These are phyloP conservation scores for Hypoxylon sp. DNA, from an alignment of 2,329 filamentous ascomycete species.

Conservation along the genomic window DNA sequence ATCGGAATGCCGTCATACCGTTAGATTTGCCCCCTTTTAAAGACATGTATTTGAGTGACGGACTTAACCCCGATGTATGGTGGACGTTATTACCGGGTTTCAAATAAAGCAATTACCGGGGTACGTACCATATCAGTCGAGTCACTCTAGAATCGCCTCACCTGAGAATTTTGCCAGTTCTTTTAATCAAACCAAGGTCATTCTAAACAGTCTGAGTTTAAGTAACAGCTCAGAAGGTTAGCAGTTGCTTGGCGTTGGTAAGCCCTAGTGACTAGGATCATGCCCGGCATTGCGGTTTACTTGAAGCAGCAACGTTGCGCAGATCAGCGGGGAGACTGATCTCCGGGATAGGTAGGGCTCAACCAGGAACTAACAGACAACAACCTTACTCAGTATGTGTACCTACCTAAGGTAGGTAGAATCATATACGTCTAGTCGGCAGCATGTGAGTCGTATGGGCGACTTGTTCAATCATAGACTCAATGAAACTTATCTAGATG, in stretches of 20 bases:
- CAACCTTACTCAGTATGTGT: not conserved
- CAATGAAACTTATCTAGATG: slow-evolving; percentile 15
- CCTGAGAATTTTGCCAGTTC: not conserved
- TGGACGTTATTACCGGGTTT: slow-evolving; percentile 1
- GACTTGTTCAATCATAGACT: not conserved
- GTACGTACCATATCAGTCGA: not conserved
- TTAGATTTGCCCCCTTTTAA: slow-evolving; percentile 14
- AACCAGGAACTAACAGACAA: not conserved
- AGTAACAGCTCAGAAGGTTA: not conserved
- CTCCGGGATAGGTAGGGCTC: slow-evolving; percentile 27
- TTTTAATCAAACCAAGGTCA: slow-evolving; percentile 10
- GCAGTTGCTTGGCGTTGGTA: slow-evolving; percentile 4
- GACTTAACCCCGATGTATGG: slow-evolving; percentile 22
- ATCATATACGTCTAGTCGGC: not conserved
- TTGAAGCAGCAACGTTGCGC: slow-evolving; percentile 25
- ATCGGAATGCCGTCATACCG: slow-evolving; percentile 23
- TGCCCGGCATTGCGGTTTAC: slow-evolving; percentile 24
- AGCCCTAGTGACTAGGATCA: slow-evolving; percentile 25
- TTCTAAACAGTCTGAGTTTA: not conserved
- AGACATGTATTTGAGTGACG: slow-evolving; percentile 24
- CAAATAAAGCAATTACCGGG: not conserved
- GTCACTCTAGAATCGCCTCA: slow-evolving; percentile 8
- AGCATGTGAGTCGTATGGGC: slow-evolving; percentile 3
- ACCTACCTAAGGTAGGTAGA: no score
- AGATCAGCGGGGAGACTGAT: slow-evolving; percentile 36